Evolutionary conservation across 495 filamentous ascomycete genomes (phyloP).

Genomic region (Penicillium coprophilum): DNA sequence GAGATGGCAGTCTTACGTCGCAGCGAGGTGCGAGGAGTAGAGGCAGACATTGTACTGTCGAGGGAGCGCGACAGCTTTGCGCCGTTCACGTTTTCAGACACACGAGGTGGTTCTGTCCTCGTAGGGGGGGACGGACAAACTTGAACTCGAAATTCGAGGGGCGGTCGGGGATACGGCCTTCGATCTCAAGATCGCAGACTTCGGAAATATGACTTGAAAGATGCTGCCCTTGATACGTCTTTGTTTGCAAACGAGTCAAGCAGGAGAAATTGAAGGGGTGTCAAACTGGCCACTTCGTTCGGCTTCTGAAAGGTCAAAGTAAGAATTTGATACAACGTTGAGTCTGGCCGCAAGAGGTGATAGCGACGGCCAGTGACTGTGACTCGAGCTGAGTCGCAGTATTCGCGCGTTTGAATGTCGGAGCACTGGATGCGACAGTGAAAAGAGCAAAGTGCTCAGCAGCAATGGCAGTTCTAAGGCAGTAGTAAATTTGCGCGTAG

Average conservation of each 20-base stretch:
- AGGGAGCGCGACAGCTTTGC: constrained; percentile 4
- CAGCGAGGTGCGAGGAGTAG: constrained; percentile 30
- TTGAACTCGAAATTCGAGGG: neutral
- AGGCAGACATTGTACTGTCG: constrained; percentile 24
- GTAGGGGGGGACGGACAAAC: neutral
- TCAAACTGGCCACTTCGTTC: neutral
- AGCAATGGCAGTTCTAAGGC: neutral
- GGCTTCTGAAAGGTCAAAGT: neutral
- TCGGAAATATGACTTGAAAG: neutral
- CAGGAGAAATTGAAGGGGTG: neutral
- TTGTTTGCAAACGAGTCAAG: neutral
- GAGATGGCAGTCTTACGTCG: constrained; percentile 23
- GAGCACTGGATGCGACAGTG: constrained; percentile 17
- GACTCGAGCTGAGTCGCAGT: neutral
- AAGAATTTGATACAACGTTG: neutral
- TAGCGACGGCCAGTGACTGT: neutral
- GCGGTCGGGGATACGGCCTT: neutral
- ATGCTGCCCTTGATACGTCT: constrained; percentile 13
- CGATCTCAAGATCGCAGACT: neutral
- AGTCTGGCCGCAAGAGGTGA: neutral
- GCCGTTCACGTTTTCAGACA: neutral
- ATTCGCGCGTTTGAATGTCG: constrained; percentile 9
- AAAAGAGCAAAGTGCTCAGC: constrained; percentile 2
- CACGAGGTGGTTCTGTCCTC: neutral
- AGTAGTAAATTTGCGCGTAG: constrained; percentile 2